Evolutionary conservation across 2,329 filamentous ascomycete genomes (phyloP).

Genomic region (Raffaelea arxii): DNA sequence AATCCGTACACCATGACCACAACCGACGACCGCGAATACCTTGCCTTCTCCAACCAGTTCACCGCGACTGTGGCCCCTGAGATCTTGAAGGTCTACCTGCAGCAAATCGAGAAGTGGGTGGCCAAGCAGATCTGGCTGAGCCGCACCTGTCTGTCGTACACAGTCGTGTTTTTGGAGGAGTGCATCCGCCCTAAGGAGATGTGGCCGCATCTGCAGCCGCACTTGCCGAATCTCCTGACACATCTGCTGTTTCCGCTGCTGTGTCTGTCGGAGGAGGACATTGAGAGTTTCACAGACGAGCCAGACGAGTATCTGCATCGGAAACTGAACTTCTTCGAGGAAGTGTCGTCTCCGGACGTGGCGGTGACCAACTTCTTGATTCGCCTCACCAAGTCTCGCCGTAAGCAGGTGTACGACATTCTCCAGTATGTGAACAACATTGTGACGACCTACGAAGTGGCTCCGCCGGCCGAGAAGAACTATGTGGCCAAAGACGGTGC

Average conservation of each 20-base stretch:
- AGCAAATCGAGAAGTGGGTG: constrained; percentile 96
- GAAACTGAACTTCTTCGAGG: constrained; percentile 96
- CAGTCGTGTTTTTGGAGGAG: constrained; percentile 89
- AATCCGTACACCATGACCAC: constrained; percentile 64
- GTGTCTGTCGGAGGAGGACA: constrained; percentile 83
- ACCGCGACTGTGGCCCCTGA: constrained; percentile 86
- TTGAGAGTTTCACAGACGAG: constrained; percentile 88
- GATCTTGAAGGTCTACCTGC: constrained; percentile 88
- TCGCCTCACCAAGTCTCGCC: constrained; percentile 83
- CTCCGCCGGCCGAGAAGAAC: constrained; percentile 81
- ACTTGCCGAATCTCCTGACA: constrained; percentile 85
- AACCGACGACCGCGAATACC: constrained; percentile 62
- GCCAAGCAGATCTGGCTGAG: constrained; percentile 90
- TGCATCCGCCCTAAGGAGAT: constrained; percentile 95
- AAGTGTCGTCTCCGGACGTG: constrained; percentile 89
- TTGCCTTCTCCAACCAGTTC: constrained; percentile 81
- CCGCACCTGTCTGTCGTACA: constrained; percentile 87
- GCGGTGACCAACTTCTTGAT: constrained; percentile 95
- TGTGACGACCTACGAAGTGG: constrained; percentile 83
- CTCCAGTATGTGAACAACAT: constrained; percentile 91
- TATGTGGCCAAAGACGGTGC: constrained; percentile 94
- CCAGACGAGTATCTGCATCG: constrained; percentile 95
- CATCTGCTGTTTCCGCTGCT: constrained; percentile 94
- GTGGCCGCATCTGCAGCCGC: constrained; percentile 88
- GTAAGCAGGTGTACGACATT: constrained; percentile 93